Base-by-base conservation (phyloP, 208 protist species). In the Wallacemonas sp. region DNA sequence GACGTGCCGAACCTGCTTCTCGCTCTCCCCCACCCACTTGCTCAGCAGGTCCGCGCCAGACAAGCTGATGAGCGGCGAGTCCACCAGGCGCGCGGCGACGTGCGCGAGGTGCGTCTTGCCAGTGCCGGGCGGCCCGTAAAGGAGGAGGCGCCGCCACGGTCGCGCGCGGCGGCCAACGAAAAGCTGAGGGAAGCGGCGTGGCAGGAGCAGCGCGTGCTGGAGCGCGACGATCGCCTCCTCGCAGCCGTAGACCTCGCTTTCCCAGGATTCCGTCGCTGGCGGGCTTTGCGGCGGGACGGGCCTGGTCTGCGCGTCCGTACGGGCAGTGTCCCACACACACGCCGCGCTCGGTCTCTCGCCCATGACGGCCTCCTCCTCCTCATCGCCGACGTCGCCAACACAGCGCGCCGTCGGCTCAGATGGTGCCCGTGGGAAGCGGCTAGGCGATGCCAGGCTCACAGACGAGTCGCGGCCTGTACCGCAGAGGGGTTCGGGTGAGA, bases 81-180 rank as follows among this genome's bases (percentile, higher is more conserved):
- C 91, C 25, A 91, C 90, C 66, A 20, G 4, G 29, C 22, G 12
- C 81, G 99, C 98, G 3, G 99, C 98, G 0, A 98, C 98, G 42
- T 96, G 84, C 0, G 98, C 98, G n/a, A 99, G 81, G 25, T 99
- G 88, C 36, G 98, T 99, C 82, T 99, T 99, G 41, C 94, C 94
- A 20, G 96, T 98, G 36, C 97, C 97, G 14, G 98, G 98, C 8
- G 98, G 98, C 2, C 98, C 98, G 65, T 99, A 99, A 23, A 99
- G 81, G 12, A 99, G 84, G 10, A 99, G 88, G 18, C 93, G 93
- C 70, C 99, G 97, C 52, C 94, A 97, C 86, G 97, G 36, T 41
- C 10, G 98, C 22, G 93, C 91, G 18, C 82, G 88, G 5, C 88
- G 85, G 38, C 95, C 97, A 7, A 69, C 79, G 79, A 99, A 99